Evolutionary conservation across 768 basidiomycete genomes (phyloP).

Genomic region (Boletus coccyginus): DNA sequence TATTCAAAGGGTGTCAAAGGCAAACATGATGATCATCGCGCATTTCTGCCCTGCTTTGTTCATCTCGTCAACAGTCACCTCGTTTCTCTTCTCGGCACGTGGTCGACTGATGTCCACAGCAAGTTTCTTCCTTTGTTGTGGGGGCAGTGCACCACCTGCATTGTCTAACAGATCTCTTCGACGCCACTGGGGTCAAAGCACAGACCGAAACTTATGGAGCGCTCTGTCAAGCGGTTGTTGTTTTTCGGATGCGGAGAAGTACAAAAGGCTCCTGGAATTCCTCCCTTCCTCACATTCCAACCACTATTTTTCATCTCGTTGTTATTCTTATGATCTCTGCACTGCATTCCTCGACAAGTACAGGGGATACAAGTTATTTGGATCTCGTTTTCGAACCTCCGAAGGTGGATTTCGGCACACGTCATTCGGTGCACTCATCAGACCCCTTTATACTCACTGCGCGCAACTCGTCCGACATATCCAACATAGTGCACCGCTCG

Average conservation of each 20-base stretch:
- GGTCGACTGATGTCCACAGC: slow-evolving; percentile 5
- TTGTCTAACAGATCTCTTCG: slow-evolving; percentile 15
- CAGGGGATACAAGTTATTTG: neutral
- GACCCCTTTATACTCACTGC: slow-evolving; percentile 4
- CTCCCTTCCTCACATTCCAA: neutral
- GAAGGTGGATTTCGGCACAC: slow-evolving; percentile 2
- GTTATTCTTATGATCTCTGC: slow-evolving; percentile 7
- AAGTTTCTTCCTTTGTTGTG: slow-evolving; percentile 13
- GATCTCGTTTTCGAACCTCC: neutral
- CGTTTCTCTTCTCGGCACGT: neutral
- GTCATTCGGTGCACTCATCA: slow-evolving; percentile 10
- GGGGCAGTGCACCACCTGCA: slow-evolving; percentile 14
- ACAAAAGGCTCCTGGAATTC: slow-evolving; percentile 16
- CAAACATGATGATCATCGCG: neutral
- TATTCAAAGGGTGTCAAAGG: slow-evolving; percentile 1
- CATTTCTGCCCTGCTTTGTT: slow-evolving; percentile 22
- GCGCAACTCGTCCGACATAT: slow-evolving; percentile 7
- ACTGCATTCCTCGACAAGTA: neutral
- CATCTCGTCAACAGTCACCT: slow-evolving; percentile 9
- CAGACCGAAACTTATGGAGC: neutral
- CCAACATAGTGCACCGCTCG: neutral
- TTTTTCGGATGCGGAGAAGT: slow-evolving; percentile 5
- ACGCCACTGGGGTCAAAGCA: slow-evolving; percentile 21
- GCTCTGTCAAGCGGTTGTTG: slow-evolving; percentile 7
- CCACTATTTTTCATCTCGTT: neutral